A percentile compares a stretch with the other conserved stretches of the same genome.
Conservation (phyloP, 2,329 filamentous ascomycete genomes). For the Colletotrichum melonis region DNA sequence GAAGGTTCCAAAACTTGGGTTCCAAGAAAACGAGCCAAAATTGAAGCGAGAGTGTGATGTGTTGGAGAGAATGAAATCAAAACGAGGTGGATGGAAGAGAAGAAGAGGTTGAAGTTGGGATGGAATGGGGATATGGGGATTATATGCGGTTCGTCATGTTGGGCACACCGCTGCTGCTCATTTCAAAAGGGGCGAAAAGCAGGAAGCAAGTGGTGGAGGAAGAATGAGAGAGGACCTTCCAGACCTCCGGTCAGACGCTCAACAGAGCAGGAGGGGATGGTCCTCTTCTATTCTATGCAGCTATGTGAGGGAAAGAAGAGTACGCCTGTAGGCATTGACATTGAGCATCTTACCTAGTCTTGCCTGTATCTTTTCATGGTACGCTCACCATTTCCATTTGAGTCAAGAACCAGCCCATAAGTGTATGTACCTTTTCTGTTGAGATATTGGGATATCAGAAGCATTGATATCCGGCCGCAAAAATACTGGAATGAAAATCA, state of each 20-base stretch:
- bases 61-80: conserved; percentile 15
- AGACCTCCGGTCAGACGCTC: no score
- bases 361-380: background rate
- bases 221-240: background rate
- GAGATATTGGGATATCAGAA: no score
- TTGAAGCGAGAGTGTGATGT: conserved; percentile 29
- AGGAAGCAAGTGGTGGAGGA: background rate
- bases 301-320: background rate
- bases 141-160: background rate
- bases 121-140: background rate
- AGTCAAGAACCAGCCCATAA: background rate
- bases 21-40: conserved; percentile 36
- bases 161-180: background rate
- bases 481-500: no score
- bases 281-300: background rate
- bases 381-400: background rate
- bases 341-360: background rate
- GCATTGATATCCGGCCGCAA: no score
- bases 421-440: no score
- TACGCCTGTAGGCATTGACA: background rate
- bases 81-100: background rate
- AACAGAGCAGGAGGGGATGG: background rate
- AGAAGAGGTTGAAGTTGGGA: background rate
- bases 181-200: background rate
- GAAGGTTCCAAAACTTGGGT: conserved; percentile 30